These are phyloP conservation scores for Aureobasidium sp. DNA, from an alignment of 2,329 filamentous ascomycete genomes.

Conservation along the genomic window DNA sequence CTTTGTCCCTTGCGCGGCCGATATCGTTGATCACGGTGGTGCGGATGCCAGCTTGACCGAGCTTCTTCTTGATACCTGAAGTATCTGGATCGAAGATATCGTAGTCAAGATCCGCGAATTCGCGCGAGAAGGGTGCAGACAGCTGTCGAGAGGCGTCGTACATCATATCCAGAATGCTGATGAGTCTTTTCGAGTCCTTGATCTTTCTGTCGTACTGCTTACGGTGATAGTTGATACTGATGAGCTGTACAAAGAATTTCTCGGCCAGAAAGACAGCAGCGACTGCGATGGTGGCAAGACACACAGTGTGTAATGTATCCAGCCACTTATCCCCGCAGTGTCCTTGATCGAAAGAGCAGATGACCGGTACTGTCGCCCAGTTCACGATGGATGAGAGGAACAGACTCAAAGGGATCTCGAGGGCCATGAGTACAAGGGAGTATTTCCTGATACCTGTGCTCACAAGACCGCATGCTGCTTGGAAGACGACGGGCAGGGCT, in stretches of 20 bases:
- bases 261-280: slow-evolving; percentile 79
- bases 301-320: slow-evolving; percentile 65
- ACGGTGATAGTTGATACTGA: slow-evolving; percentile 87
- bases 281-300: slow-evolving; percentile 73
- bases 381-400: slow-evolving; percentile 67
- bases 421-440: slow-evolving; percentile 60
- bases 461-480: slow-evolving; percentile 68
- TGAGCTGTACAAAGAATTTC: slow-evolving; percentile 82
- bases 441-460: slow-evolving; percentile 72
- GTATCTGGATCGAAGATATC: slow-evolving; percentile 82
- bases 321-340: slow-evolving; percentile 56
- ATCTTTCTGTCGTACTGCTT: slow-evolving; percentile 86
- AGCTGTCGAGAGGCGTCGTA: slow-evolving; percentile 91
- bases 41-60: slow-evolving; percentile 55
- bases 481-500: slow-evolving; percentile 65
- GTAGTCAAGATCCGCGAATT: slow-evolving; percentile 89
- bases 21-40: slow-evolving; percentile 73
- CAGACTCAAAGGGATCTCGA: slow-evolving; percentile 68
- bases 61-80: slow-evolving; percentile 63
- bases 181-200: slow-evolving; percentile 88
- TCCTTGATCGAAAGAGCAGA: slow-evolving; percentile 20
- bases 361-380: slow-evolving; percentile 61
- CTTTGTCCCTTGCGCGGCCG: slow-evolving; percentile 89
- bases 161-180: slow-evolving; percentile 82
- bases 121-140: slow-evolving; percentile 93